Base-by-base conservation (phyloP, 176 grass and related monocot species). In the Poa pratensis region DNA sequence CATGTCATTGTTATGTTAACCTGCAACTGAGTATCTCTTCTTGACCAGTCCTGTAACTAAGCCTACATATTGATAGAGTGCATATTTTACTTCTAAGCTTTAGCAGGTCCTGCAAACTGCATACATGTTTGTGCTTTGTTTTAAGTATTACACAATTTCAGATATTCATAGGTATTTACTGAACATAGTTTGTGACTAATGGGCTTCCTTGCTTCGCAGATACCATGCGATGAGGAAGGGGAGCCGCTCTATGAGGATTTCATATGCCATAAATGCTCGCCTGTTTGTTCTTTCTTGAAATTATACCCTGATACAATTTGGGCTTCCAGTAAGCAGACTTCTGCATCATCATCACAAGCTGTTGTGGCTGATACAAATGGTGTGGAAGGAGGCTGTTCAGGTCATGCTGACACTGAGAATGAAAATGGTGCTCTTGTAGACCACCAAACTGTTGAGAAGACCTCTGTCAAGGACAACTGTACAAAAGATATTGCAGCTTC, bases 171-270 rank as follows among this genome's bases (percentile, higher is more conserved):
- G 20, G 82, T 58, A 63, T 53, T 52, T 83, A 19, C 10, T 49
- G 20, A 67, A 63, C 22, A 35, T 76, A 15, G 75, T 74, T 42
- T 49, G 15, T 77, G 55, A 2, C 72, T 78, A 77, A 61, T 42
- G 28, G 23, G 17, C 58, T 76, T 60, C 24, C 48, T 79, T 83
- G 20, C 69, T 28, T 84, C 34, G 20, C 83, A 99, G 96, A 86
- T 96, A 89, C 94, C 96, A 76, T 83, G 84, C 80, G 96, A 99
- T 66, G 96, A 99, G 73, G 96, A 99, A 76, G 94, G 88, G 53
- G 96, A 96, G 62, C 88, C 96, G 57, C 65, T 92, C 11, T 99
- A 88, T 58, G 96, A 96, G 55, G 96, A 99, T 80, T 94, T 96
- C 53, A 92, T 99, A 78, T 99, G 96, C 75, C 86, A 92, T 80